Base-by-base conservation (phyloP, 345 rosid genomes). In the Syzygium oleosum region DNA sequence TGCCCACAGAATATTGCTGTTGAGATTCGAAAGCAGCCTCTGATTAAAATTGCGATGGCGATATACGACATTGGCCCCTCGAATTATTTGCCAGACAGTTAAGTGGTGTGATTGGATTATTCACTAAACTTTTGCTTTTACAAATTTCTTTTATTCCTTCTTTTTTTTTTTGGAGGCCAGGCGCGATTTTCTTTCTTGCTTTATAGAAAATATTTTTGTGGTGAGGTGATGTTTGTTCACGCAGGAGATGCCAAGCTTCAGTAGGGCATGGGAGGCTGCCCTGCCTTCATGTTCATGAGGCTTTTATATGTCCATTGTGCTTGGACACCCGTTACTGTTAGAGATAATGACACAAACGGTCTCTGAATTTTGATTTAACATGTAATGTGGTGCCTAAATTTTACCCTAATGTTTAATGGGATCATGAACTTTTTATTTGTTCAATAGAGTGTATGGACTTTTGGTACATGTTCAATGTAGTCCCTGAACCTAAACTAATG, bases 331-430 rank as follows among this genome's bases (percentile, higher is more conserved):
- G 7, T 59, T 4, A 14, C 4, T 59, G 65, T 59, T 59, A 6
- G 4, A 43, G 1, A 6, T 43, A 43, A 43, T 6, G 46, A 6
- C 1, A 43, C 46, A 43, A 5, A 43, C 1, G 1, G 1, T 43
- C 4, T 43, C 7, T 43, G 43, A 43, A 43, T 5, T 43, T 43
- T 43, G 1, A 43, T 43, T 1, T 0, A 43, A 43, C 5, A 0
- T 43, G 7, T 7, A 43, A 43, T 43, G 46, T 1, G 46, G 7
- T 43, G 46, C 7, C 46, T 41, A 41, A 41, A 41, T 41, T 41
- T 43, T 43, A 43, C 46, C 7, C 7, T 43, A 6, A 43, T 43
- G 1, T 43, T 43, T 43, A 43, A 43, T 43, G 46, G 7, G 46
- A 43, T 43, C 46, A 43, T 43, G 46, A 43, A 43, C 7, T 43